Base-by-base conservation (phyloP, 768 basidiomycete genomes). In the Rhizopogon vesiculosus region DNA sequence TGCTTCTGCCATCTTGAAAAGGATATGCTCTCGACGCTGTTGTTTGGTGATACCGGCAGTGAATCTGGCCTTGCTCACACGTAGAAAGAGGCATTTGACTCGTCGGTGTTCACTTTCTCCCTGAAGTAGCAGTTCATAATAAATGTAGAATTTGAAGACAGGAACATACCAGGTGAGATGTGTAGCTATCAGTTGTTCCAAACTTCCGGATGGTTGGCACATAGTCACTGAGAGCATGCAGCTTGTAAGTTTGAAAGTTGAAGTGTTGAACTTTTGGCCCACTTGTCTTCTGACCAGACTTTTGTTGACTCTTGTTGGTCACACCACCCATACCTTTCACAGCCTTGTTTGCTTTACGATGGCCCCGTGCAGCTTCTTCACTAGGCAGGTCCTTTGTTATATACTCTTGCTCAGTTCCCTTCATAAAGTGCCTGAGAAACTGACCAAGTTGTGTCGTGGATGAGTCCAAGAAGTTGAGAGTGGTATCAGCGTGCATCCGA, bases 31-130 rank as follows among this genome's bases (percentile, higher is more conserved):
- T 35, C 64, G 56, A 9, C 53, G 42, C 38, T 64, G 56, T 10
- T 60, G 62, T 5, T 56, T 44, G 1, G 66, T 65, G 41, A 78
- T 73, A 8, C 45, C 75, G 67, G 1, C 43, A 7, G 0, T 31
- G 33, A 19, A 59, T 52, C 19, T 67, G 15, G 13, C 15, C 53
- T 75, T 76, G 57, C 72, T 74, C 0, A 74, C 74, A 1, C 62
- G 45, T 0, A 50, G 59, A 52, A 76, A 79, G 33, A 71, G 56
- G 0, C 60, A 62, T 59, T 79, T 79, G 18, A 73, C 59, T 0
- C 52, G 60, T 1, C 67, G 58, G 51, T 78, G 75, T 45, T 74
- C 65, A 0, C 67, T 60, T 58, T 76, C 74, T 15, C 73, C 69
- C 74, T 76, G 40, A 22, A 38, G 44, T 18, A 25, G 42, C 22